These are phyloP conservation scores for Yamadazyma sp. DNA, from an alignment of 805 yeast genomes.

Conservation along the genomic window DNA sequence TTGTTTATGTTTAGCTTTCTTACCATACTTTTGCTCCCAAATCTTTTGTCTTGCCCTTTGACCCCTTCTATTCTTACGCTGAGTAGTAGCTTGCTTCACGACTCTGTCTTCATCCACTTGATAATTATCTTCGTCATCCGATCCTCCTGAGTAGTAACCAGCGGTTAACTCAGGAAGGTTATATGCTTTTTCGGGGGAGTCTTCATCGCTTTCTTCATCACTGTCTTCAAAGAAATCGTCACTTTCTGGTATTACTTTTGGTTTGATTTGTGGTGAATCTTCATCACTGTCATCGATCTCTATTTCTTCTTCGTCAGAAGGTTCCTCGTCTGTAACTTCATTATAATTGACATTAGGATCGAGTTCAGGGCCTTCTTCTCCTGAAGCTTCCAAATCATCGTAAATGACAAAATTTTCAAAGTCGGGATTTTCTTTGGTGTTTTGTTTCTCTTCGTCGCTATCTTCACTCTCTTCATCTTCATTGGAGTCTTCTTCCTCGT, in stretches of 20 bases:
- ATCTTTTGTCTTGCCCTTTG: conserved; percentile 96
- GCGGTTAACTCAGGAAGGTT: conserved; percentile 66
- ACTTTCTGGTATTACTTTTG: conserved; percentile 6
- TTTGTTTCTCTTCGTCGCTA: conserved; percentile 10
- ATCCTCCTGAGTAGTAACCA: conserved; percentile 86
- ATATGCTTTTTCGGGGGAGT: conserved; percentile 17
- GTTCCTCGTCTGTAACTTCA: conserved; percentile 66
- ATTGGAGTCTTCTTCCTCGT: conserved; percentile 21
- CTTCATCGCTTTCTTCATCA: conserved; percentile 15
- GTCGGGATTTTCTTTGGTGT: conserved; percentile 22
- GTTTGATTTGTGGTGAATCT: no score
- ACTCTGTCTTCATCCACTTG: conserved; percentile 43
- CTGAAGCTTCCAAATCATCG: conserved; percentile 41
- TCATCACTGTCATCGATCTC: conserved; percentile 15
- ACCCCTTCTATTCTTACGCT: conserved; percentile 88
- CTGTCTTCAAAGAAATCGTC: conserved; percentile 36
- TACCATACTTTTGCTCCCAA: conserved; percentile 91
- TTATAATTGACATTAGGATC: conserved; percentile 47
- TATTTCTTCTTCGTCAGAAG: conserved; percentile 31
- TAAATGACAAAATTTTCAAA: conserved; percentile 32
- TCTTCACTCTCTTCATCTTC: conserved; percentile 18
- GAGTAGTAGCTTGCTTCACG: conserved; percentile 50
- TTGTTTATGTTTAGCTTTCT: conserved; percentile 76
- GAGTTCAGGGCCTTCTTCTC: conserved; percentile 25
- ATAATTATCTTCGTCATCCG: conserved; percentile 56